Evolutionary conservation across 73 alveolate genomes (phyloP), one percentile per base, ranked within the genome.

Genomic region (Paraurostyla sp.): DNA sequence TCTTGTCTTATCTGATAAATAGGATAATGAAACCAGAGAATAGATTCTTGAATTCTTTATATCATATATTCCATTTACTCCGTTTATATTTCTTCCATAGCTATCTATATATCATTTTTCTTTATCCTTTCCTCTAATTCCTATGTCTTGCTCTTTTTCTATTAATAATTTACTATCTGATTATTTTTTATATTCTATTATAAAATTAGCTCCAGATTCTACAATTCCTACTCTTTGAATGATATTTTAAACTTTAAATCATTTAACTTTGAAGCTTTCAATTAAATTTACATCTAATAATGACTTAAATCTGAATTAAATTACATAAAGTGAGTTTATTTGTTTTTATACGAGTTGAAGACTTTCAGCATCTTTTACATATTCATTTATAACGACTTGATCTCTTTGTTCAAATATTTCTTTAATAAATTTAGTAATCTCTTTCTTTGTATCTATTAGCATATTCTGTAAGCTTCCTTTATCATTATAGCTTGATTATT

Each of bases 341-440:
- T 81, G 71, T 57, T 81, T 48, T 32, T 81, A 27, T 13, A 81
- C 82, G 9, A 81, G 20, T 35, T 60, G 40, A 23, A 50, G 15
- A 20, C 63, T 58, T 43, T 81, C 91, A n/a, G 78, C 78, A 15
- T 46, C 29, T 38, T 59, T 58, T 18, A 81, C 83, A 81, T 81
- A 81, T 69, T 81, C 68, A 57, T 81, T 81, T 32, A 81, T 81
- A 25, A 71, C 59, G 18, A 57, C 83, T 23, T 52, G 51, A 58
- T 81, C 91, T 27, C 59, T 81, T 23, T 57, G n/a, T 57, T 81
- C 60, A 42, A 29, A 81, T 0, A 81, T 43, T 6, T 81, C 91
- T 35, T 52, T 81, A 20, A 81, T 60, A 40, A 57, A 56, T 49
- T 56, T 33, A 58, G 68, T 52, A 27, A 56, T 40, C n/a, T 81